Base-by-base conservation (phyloP, 2,329 filamentous ascomycete genomes). In the Aspergillus fructus region DNA sequence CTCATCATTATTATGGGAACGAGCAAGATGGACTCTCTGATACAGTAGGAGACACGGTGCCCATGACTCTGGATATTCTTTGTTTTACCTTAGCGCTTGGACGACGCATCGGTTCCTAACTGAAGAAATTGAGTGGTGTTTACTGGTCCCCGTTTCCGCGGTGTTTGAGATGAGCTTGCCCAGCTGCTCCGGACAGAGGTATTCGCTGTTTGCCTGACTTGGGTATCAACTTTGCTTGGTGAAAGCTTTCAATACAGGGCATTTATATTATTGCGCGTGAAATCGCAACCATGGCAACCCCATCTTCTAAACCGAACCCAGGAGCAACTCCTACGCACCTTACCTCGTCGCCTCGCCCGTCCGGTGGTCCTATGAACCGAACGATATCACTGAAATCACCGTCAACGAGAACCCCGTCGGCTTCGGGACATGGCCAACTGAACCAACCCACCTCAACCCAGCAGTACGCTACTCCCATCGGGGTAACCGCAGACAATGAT, bases 311-410 rank as follows among this genome's bases (percentile, higher is more conserved):
- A 58, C 66, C 62, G 30, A 74, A 75, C 43, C 74, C 74, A 24
- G 75, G 69, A 52, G 69, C 75, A 34, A 79, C 77, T 53, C 77
- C 77, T 23, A 78, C 71, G 19, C 71, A 77, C 59, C 65, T 76
- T 42, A 77, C 75, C 33, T 75, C 77, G 33, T 78, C 77, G 21
- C 77, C 77, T 48, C 75, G 73, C 53, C 76, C 75, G 9, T 70
- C 75, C 27, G 74, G 71, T 48, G 71, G 69, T 24, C 69, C 75
- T 54, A 74, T 77, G 66, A 66, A 71, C 41, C 70, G 70, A 23
- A 71, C 74, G 24, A 66, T 78, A 19, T 72, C 77, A 15, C 74
- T 78, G 56, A 79, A 78, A 62, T 79, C 77, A 6, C 76, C 77
- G 3, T 77, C 76, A 5, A 74, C 71, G 57, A 74, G 72, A 58